phyloP scores from a whole-genome alignment of 371 early-diverging fungal species.

The Syncephalastrum monosporum region DNA sequence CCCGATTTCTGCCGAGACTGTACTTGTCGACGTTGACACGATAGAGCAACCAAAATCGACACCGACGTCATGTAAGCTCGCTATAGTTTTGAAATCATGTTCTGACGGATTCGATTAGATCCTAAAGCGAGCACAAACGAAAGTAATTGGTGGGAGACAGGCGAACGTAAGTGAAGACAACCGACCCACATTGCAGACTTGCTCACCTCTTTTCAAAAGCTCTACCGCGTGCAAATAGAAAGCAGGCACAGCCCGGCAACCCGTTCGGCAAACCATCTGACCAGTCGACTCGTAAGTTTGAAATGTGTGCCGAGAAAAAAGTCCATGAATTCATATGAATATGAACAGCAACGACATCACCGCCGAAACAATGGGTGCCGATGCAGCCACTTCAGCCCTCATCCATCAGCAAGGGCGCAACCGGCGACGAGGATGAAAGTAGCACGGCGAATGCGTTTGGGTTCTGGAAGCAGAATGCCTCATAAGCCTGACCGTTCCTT shows the following conservation, averaged over 20 bases:
- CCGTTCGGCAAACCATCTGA: conserved; percentile 2
- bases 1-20: conserved; percentile 15
- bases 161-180: conserved; percentile 12
- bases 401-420: neutral
- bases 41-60: neutral
- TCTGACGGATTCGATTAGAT: conserved; percentile 14
- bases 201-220: neutral
- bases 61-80: conserved; percentile 7
- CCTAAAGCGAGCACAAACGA: conserved; percentile 41
- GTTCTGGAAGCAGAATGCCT: conserved; percentile 13
- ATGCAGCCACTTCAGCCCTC: conserved; percentile 6
- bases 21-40: conserved; percentile 1
- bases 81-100: conserved; percentile 3
- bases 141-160: conserved; percentile 49
- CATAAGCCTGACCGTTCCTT: too few relatives aligned
- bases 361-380: conserved; percentile 4
- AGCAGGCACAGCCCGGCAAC: neutral
- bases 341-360: conserved; percentile 13
- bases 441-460: conserved; percentile 18
- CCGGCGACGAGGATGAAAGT: neutral
- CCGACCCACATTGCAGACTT: neutral
- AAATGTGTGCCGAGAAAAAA: conserved; percentile 13
- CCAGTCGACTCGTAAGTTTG: neutral
- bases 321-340: conserved; percentile 21
- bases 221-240: conserved; percentile 11